A percentile compares a stretch with the other conserved stretches of the same genome.
Evolutionary conservation across 2,329 filamentous ascomycete species (phyloP).

Genomic region (Penicillium janthinellum): DNA sequence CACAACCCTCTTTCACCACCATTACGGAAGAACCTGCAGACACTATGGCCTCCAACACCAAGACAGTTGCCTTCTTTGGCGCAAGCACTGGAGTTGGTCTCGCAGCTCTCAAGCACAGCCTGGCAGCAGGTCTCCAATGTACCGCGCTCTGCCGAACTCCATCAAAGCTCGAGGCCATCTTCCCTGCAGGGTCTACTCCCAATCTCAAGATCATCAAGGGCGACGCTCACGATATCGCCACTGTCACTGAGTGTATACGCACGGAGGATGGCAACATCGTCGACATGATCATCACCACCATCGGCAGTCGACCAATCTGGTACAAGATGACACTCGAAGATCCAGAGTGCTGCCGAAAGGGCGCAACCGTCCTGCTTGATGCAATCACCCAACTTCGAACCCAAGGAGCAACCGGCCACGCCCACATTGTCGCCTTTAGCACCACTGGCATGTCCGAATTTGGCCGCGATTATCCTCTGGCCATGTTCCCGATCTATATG

Average conservation of each 20-base stretch:
- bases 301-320: slow-evolving; percentile 44
- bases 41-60: slow-evolving; percentile 14
- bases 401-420: slow-evolving; percentile 27
- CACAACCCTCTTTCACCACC: neutral
- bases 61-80: slow-evolving; percentile 53
- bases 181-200: slow-evolving; percentile 37
- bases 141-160: slow-evolving; percentile 54
- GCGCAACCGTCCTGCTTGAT: slow-evolving; percentile 30
- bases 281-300: slow-evolving; percentile 51
- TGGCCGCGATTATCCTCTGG: slow-evolving; percentile 35
- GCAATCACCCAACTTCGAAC: slow-evolving; percentile 19
- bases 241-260: slow-evolving; percentile 43
- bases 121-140: slow-evolving; percentile 49
- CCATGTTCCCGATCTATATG: slow-evolving; percentile 37
- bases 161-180: slow-evolving; percentile 50
- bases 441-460: slow-evolving; percentile 37
- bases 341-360: slow-evolving; percentile 37
- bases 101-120: slow-evolving; percentile 46
- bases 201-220: slow-evolving; percentile 54
- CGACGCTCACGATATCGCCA: slow-evolving; percentile 46
- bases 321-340: slow-evolving; percentile 36
- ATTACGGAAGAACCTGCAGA: neutral
- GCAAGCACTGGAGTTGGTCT: slow-evolving; percentile 54
- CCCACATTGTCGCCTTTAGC: slow-evolving; percentile 33
- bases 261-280: slow-evolving; percentile 32